A percentile compares a stretch with the other conserved stretches of the same genome.
phyloP scores from a whole-genome alignment of 345 rosid species.

The Hibiscus syriacus region DNA sequence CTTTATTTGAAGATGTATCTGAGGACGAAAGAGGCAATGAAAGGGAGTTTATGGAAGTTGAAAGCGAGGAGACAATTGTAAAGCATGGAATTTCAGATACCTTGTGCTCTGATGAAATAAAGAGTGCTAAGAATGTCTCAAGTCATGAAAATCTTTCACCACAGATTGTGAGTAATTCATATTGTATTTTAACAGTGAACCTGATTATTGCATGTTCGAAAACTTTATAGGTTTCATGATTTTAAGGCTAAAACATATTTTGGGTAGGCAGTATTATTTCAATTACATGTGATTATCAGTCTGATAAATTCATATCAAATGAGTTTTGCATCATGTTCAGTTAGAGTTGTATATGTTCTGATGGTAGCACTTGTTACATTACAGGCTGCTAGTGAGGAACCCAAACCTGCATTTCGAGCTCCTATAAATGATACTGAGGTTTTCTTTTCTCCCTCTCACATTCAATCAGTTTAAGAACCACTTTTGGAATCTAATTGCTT shows the following conservation, averaged over 20 bases:
- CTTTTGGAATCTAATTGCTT: not conserved
- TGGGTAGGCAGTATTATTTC: not conserved
- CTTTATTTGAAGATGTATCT: constrained; percentile 22
- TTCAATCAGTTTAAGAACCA: not conserved
- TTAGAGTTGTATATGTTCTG: constrained; percentile 2
- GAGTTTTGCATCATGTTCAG: not conserved
- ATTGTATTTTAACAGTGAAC: not conserved
- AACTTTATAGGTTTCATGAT: not conserved
- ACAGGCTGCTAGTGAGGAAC: constrained; percentile 27
- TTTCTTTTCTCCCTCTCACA: constrained; percentile 2
- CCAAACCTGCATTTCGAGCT: constrained; percentile 36
- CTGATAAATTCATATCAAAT: not conserved
- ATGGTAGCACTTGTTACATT: constrained; percentile 13
- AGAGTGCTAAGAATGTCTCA: constrained; percentile 20
- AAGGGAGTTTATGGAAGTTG: constrained; percentile 9
- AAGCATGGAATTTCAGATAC: constrained; percentile 15
- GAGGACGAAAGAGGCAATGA: constrained; percentile 14
- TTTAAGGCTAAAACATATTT: not conserved
- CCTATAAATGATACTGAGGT: constrained; percentile 59
- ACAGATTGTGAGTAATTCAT: constrained; percentile 21
- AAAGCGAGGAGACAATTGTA: constrained; percentile 11
- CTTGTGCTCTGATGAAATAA: constrained; percentile 18
- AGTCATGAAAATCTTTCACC: constrained; percentile 20
- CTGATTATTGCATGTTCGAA: not conserved
- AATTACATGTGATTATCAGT: not conserved